These are phyloP conservation scores for Tulasnella sp. DNA, from an alignment of 768 basidiomycete genomes.

Conservation along the genomic window DNA sequence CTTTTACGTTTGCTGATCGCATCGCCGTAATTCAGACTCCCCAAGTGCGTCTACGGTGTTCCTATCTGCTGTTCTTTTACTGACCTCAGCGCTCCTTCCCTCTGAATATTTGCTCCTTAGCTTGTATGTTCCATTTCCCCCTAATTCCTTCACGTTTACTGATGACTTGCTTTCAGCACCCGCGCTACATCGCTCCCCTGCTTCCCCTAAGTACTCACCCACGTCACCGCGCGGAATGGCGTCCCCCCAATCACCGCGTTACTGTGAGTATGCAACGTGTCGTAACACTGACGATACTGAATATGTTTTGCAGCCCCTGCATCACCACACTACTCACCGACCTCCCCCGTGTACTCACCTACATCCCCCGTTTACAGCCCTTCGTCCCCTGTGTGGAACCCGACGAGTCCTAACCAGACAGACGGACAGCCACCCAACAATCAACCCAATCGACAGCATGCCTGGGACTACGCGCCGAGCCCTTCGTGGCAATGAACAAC, in stretches of 20 bases:
- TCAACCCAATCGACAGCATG: too few species aligned
- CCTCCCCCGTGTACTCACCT: slow-evolving; percentile 75
- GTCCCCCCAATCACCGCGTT: slow-evolving; percentile 36
- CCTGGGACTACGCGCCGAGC: neutral
- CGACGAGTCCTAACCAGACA: neutral
- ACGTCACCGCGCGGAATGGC: slow-evolving; percentile 59
- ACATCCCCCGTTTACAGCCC: slow-evolving; percentile 67
- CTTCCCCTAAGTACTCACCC: slow-evolving; percentile 87
- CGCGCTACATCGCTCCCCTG: slow-evolving; percentile 62
- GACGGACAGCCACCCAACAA: too few species aligned
- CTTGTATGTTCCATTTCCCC: slow-evolving; percentile 43
- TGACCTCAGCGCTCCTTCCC: neutral
- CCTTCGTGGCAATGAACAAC: neutral
- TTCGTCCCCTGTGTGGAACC: neutral
- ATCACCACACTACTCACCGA: slow-evolving; percentile 77
- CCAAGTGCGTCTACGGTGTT: slow-evolving; percentile 69
- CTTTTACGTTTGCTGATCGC: slow-evolving; percentile 14
- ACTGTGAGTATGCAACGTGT: slow-evolving; percentile 43
- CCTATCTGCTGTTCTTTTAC: slow-evolving; percentile 21
- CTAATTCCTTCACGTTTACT: neutral
- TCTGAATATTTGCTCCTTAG: slow-evolving; percentile 27
- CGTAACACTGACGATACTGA: neutral
- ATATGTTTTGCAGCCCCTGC: slow-evolving; percentile 48
- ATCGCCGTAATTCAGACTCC: slow-evolving; percentile 43
- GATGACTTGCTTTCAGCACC: slow-evolving; percentile 39